phyloP scores from a whole-genome alignment of 169 alveolate genomes.

The Cryptosporidium canis region DNA sequence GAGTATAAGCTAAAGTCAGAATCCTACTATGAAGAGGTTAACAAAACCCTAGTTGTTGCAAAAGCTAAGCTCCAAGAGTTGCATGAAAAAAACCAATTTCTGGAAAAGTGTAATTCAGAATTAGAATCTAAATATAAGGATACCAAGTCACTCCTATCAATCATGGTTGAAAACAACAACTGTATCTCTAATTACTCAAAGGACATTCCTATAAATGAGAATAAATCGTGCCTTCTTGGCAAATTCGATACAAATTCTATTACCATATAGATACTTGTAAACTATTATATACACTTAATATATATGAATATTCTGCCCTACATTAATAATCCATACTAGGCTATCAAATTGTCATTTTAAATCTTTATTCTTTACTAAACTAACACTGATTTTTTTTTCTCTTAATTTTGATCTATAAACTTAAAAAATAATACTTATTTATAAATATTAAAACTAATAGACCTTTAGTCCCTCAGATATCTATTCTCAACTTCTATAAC shows the following conservation, averaged over 20 bases:
- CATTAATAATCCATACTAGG: too few relatives aligned
- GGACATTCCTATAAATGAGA: background rate
- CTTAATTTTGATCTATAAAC: too few relatives aligned
- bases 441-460: too few relatives aligned
- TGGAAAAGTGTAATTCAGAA: conserved; percentile 19
- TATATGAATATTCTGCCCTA: too few relatives aligned
- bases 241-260: background rate
- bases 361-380: too few relatives aligned
- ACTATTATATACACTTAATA: too few relatives aligned
- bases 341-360: too few relatives aligned
- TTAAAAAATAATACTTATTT: too few relatives aligned
- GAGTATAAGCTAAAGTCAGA: conserved; percentile 34
- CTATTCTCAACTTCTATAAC: too few relatives aligned
- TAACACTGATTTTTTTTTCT: too few relatives aligned
- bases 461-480: too few relatives aligned
- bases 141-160: background rate
- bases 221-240: background rate
- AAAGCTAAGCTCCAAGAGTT: conserved; percentile 31
- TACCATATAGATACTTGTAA: too few relatives aligned
- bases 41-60: conserved; percentile 25
- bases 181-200: background rate
- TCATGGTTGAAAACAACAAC: conserved; percentile 13
- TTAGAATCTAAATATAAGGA: conserved; percentile 10
- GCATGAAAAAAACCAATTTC: background rate
- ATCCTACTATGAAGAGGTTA: conserved; percentile 30